A percentile compares a stretch with the other conserved stretches of the same genome.
phyloP scores from a whole-genome alignment of 805 yeast species.

The Saccharomycopsis fibuligera region DNA sequence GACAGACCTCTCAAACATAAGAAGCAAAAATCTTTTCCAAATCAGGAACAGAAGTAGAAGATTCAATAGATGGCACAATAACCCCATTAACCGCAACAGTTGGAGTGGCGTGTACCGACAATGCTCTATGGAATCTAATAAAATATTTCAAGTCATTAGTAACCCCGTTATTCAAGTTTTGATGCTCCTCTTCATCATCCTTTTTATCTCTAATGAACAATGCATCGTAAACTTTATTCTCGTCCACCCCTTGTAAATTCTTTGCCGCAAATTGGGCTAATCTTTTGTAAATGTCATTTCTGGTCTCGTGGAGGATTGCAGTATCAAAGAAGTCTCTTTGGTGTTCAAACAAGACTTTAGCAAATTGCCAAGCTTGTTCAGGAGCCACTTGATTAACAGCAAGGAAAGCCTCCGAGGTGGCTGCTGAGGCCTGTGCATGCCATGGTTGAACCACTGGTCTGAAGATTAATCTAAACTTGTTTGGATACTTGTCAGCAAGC shows the following conservation, averaged over 20 bases:
- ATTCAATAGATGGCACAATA: slow-evolving; percentile 48
- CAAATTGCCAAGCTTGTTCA: slow-evolving; percentile 48
- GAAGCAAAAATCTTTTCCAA: slow-evolving; percentile 25
- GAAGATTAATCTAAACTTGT: slow-evolving; percentile 52
- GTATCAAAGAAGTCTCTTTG: slow-evolving; percentile 56
- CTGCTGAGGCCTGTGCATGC: slow-evolving; percentile 65
- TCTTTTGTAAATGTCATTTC: slow-evolving; percentile 49
- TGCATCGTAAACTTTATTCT: slow-evolving; percentile 30
- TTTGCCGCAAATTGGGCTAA: slow-evolving; percentile 44
- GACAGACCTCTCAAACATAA: not conserved
- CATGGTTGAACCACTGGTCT: slow-evolving; percentile 83
- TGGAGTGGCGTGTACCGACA: slow-evolving; percentile 82
- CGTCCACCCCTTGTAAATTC: slow-evolving; percentile 27
- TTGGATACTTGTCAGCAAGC: slow-evolving; percentile 39
- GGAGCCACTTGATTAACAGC: slow-evolving; percentile 60
- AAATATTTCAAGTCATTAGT: slow-evolving; percentile 66
- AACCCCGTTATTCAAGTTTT: slow-evolving; percentile 53
- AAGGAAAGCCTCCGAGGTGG: slow-evolving; percentile 64
- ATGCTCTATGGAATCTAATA: slow-evolving; percentile 64
- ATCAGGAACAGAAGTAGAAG: slow-evolving; percentile 48
- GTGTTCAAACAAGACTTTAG: slow-evolving; percentile 49
- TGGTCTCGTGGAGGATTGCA: slow-evolving; percentile 41
- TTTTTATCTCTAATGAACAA: slow-evolving; percentile 29
- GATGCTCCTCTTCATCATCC: slow-evolving; percentile 27
- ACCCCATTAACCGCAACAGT: slow-evolving; percentile 70